Conservation (phyloP, 352 stramenopile genomes). For the Pythium biforme region DNA sequence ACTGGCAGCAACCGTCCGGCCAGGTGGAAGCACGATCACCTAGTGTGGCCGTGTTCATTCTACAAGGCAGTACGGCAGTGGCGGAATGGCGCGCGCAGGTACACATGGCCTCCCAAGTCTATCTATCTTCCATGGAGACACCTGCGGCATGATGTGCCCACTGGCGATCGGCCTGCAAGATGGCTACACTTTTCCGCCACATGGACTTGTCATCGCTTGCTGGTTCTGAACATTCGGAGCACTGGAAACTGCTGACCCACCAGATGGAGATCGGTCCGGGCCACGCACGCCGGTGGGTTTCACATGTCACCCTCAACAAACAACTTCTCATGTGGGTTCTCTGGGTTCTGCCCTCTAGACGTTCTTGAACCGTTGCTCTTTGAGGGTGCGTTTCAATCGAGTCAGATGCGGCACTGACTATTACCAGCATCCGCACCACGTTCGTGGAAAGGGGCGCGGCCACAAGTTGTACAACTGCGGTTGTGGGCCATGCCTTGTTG, state of each 20-base stretch:
- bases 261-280: not conserved
- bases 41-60: no score
- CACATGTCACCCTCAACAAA: not conserved
- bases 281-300: conserved; percentile 1
- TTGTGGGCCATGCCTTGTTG: not conserved
- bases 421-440: conserved; percentile 4
- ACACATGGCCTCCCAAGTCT: no score
- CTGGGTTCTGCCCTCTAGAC: not conserved
- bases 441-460: conserved; percentile 14
- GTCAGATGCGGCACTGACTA: conserved; percentile 6
- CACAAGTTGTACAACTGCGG: not conserved
- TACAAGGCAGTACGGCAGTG: no score
- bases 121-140: not conserved
- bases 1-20: no score
- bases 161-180: not conserved
- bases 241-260: conserved; percentile 3
- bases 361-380: not conserved
- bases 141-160: not conserved
- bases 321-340: not conserved
- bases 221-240: conserved; percentile 13
- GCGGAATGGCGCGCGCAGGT: not conserved
- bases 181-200: not conserved
- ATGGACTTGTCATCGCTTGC: not conserved
- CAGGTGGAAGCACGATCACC: no score
- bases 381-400: not conserved